Evolutionary conservation across 345 rosid species (phyloP).

Genomic region (Toxicodendron radicans): DNA sequence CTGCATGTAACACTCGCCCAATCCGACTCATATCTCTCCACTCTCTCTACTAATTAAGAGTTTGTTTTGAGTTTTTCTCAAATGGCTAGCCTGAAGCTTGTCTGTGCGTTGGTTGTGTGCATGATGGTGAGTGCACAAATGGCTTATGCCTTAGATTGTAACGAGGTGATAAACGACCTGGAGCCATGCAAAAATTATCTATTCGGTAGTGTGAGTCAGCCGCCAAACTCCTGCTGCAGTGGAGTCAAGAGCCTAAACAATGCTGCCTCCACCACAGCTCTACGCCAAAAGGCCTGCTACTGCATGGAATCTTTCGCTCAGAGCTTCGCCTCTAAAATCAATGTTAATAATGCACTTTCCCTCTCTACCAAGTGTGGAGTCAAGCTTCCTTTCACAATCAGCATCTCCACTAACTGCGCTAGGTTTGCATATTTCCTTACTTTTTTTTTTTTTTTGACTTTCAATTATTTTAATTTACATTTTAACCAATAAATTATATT

Average conservation of each 20-base stretch:
- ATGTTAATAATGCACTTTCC: slow-evolving; percentile 20
- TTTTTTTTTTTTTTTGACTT: too few relatives aligned
- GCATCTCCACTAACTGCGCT: slow-evolving; percentile 47
- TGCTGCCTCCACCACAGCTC: slow-evolving; percentile 44
- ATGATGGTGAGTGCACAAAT: slow-evolving; percentile 25
- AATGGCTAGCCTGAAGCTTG: slow-evolving; percentile 11
- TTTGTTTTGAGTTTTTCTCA: background rate
- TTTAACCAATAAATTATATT: too few relatives aligned
- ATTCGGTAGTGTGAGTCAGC: background rate
- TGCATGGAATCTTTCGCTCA: slow-evolving; percentile 38
- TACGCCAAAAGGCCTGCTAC: slow-evolving; percentile 50
- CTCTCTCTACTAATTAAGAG: too few relatives aligned
- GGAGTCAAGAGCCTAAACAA: slow-evolving; percentile 37
- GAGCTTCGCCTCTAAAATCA: slow-evolving; percentile 14
- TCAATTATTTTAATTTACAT: too few relatives aligned
- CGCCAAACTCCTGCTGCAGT: slow-evolving; percentile 38
- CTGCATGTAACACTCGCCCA: slow-evolving; percentile 18
- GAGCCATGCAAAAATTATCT: slow-evolving; percentile 38
- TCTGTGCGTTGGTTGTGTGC: background rate
- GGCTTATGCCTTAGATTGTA: slow-evolving; percentile 38
- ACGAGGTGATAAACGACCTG: slow-evolving; percentile 27
- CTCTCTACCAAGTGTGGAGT: slow-evolving; percentile 52
- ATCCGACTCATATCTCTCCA: slow-evolving; percentile 13
- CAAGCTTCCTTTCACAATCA: slow-evolving; percentile 52
- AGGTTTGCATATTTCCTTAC: background rate